phyloP scores from a whole-genome alignment of 2,329 filamentous ascomycete species.

The Neophaeococcomyces aloes region DNA sequence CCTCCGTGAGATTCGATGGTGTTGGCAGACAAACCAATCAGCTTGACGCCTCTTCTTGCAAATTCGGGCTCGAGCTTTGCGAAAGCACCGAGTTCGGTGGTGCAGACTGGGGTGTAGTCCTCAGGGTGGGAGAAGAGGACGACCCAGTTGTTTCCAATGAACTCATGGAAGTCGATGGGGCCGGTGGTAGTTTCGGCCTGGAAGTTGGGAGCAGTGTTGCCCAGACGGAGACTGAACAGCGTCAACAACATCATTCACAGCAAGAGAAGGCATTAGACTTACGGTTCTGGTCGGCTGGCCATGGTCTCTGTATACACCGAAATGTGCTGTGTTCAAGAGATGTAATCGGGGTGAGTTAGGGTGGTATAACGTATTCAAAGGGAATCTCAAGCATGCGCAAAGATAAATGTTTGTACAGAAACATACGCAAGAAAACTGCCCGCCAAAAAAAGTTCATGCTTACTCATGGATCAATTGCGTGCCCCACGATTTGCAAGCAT shows the following conservation, averaged over 20 bases:
- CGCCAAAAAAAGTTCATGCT: not conserved
- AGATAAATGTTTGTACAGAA: not conserved
- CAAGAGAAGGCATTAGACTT: slow-evolving; percentile 7
- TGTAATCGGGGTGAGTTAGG: not conserved
- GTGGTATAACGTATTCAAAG: not conserved
- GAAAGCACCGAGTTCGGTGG: slow-evolving; percentile 54
- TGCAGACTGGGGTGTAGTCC: slow-evolving; percentile 34
- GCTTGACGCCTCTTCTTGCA: slow-evolving; percentile 50
- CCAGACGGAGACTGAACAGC: slow-evolving; percentile 47
- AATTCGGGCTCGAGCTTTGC: slow-evolving; percentile 55
- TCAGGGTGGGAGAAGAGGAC: slow-evolving; percentile 62
- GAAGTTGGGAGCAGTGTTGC: slow-evolving; percentile 59
- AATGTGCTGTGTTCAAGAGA: not conserved
- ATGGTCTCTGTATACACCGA: slow-evolving; percentile 10
- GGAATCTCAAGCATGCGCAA: not conserved
- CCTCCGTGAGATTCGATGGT: slow-evolving; percentile 45
- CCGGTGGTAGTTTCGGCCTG: slow-evolving; percentile 57
- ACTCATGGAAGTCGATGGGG: slow-evolving; percentile 60
- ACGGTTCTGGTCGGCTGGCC: slow-evolving; percentile 19
- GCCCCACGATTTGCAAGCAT: too few relatives aligned
- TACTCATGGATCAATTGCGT: too few relatives aligned
- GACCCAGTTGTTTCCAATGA: slow-evolving; percentile 60
- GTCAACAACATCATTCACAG: not conserved
- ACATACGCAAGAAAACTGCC: not conserved
- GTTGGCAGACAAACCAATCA: slow-evolving; percentile 50